These are phyloP conservation scores for Aspergillus sp. DNA, from an alignment of 2,329 filamentous ascomycete species.

Conservation along the genomic window DNA sequence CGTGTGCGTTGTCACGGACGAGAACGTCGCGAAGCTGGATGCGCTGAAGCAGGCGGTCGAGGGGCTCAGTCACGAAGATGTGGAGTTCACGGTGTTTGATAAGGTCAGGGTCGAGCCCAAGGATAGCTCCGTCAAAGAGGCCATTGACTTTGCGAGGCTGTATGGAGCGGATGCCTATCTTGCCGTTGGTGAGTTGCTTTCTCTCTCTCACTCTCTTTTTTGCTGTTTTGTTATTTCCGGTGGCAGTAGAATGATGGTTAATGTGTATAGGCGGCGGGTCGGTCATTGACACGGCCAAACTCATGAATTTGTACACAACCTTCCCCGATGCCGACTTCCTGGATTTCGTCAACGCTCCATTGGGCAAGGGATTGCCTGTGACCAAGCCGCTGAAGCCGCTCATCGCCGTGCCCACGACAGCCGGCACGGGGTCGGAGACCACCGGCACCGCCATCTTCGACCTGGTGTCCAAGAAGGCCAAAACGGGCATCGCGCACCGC, in stretches of 20 bases:
- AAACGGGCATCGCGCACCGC: constrained; percentile 91
- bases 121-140: constrained; percentile 85
- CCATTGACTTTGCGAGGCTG: constrained; percentile 76
- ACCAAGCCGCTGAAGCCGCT: constrained; percentile 63
- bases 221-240: too few species aligned
- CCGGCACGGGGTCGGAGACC: constrained; percentile 84
- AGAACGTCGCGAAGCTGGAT: constrained; percentile 69
- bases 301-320: constrained; percentile 93
- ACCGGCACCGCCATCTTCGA: constrained; percentile 98
- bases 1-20: constrained; percentile 87
- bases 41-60: constrained; percentile 86
- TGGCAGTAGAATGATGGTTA: constrained; percentile 3
- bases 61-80: constrained; percentile 66
- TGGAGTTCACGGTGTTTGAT: constrained; percentile 74
- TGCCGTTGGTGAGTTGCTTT: constrained; percentile 58
- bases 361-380: constrained; percentile 75
- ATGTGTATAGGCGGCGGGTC: constrained; percentile 57
- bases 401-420: constrained; percentile 76
- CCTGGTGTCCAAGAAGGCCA: constrained; percentile 76
- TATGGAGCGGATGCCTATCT: constrained; percentile 81
- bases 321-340: constrained; percentile 91
- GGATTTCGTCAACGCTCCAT: constrained; percentile 93
- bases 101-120: constrained; percentile 83
- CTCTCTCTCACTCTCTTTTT: too few species aligned
- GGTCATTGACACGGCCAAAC: constrained; percentile 95